These are phyloP conservation scores for Leucocoprinus birnbaumii DNA, from an alignment of 768 basidiomycete species.

Conservation along the genomic window DNA sequence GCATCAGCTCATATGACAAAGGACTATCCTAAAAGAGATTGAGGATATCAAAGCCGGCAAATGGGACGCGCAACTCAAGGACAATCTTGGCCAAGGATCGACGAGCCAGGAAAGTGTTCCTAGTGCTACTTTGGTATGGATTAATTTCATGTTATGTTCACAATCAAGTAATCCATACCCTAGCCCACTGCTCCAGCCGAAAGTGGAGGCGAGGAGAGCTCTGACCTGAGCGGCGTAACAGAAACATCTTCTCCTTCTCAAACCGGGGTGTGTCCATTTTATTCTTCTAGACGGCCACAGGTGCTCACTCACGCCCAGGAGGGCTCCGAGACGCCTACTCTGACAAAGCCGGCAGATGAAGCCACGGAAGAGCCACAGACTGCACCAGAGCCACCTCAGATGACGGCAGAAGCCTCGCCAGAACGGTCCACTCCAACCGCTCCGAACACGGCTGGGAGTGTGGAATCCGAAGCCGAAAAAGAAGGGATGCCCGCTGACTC, in stretches of 20 bases:
- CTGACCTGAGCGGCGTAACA: conserved; percentile 33
- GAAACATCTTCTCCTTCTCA: conserved; percentile 26
- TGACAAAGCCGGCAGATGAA: neutral
- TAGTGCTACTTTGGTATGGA: neutral
- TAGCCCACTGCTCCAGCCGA: conserved; percentile 2
- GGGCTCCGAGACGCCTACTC: conserved; percentile 3
- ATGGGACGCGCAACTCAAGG: conserved; percentile 54
- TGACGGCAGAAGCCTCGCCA: neutral
- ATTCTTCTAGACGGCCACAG: neutral
- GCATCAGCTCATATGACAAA: conserved; percentile 22
- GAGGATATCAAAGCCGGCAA: conserved; percentile 68
- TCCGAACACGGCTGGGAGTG: neutral
- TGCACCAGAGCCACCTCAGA: neutral
- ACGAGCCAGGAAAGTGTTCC: neutral
- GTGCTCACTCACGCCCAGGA: neutral
- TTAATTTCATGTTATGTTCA: neutral
- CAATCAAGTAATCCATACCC: neutral
- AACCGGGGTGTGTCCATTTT: conserved; percentile 20
- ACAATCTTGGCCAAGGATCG: conserved; percentile 23
- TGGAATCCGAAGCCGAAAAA: neutral
- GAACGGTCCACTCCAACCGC: neutral
- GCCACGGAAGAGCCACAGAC: neutral
- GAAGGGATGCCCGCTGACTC: neutral
- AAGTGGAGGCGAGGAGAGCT: conserved; percentile 24
- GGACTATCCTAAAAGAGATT: conserved; percentile 70